Conservation (phyloP, 208 protist genomes). For the Acanthamoeba healyi region DNA sequence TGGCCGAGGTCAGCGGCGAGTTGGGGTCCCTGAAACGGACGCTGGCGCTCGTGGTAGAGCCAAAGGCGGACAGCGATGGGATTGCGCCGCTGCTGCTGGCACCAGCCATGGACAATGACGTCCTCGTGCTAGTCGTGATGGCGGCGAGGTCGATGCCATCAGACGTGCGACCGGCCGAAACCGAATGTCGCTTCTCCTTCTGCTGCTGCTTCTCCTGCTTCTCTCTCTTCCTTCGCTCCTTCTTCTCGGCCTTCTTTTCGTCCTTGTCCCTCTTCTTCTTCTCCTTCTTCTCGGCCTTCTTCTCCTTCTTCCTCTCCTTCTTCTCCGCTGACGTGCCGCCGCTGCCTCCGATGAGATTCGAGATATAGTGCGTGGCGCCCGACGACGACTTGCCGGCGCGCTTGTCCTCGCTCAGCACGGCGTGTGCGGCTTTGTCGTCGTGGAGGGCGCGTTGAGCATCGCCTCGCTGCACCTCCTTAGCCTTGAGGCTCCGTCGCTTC, state of each 20-base stretch:
- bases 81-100: background rate
- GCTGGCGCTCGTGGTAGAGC: background rate
- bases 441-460: background rate
- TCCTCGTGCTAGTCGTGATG: background rate
- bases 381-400: conserved; percentile 3
- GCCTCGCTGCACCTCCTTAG: background rate
- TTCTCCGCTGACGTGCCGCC: background rate
- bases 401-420: background rate
- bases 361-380: background rate
- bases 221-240: background rate
- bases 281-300: background rate
- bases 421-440: background rate
- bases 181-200: background rate
- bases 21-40: conserved; percentile 1
- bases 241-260: too few relatives aligned
- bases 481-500: conserved; percentile 39
- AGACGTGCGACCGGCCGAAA: too few relatives aligned
- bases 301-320: conserved; percentile 19
- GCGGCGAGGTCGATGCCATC: background rate
- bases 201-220: background rate
- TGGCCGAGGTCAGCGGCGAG: background rate
- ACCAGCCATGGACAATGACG: background rate
- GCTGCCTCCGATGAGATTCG: background rate
- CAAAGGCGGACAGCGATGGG: background rate
- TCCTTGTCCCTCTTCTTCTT: too few relatives aligned